Evolutionary conservation across 2,329 filamentous ascomycete species (phyloP).

Genomic region (Diplodia corticola): DNA sequence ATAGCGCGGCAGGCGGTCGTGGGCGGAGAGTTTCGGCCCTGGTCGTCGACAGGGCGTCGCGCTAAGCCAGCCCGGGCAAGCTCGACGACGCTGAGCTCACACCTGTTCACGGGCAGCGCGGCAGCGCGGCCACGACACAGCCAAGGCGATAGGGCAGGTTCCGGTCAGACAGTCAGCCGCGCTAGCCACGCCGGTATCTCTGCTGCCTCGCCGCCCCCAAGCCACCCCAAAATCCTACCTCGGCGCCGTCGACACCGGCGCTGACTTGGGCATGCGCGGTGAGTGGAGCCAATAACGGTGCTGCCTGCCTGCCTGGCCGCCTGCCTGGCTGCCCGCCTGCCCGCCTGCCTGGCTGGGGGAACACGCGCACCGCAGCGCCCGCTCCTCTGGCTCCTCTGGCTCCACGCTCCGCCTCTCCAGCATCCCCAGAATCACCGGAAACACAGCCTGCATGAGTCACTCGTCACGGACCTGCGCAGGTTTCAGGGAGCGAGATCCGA

Average conservation of each 20-base stretch:
- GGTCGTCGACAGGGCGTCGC: not conserved
- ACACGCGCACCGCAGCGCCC: constrained; percentile 8
- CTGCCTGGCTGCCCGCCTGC: not conserved
- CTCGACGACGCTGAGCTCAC: not conserved
- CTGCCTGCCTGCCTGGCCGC: not conserved
- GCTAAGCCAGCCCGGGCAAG: not conserved
- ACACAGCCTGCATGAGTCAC: constrained; percentile 15
- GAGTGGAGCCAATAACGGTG: not conserved
- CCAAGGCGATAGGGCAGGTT: not conserved
- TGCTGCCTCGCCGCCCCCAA: not conserved
- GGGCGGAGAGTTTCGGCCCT: constrained; percentile 1
- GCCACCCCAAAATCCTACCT: not conserved
- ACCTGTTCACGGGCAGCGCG: not conserved
- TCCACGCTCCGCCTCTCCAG: not conserved
- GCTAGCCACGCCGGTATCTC: not conserved
- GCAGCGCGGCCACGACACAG: constrained; percentile 4
- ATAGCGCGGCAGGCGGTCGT: not conserved
- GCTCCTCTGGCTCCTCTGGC: no score
- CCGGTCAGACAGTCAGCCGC: not conserved
- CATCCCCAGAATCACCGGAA: not conserved
- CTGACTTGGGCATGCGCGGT: not conserved
- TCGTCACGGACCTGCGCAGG: not conserved
- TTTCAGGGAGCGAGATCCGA: constrained; percentile 16
- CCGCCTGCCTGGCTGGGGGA: not conserved
- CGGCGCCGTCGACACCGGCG: constrained; percentile 10